Evolutionary conservation across 768 basidiomycete species (phyloP), one percentile per base, ranked within the genome.

Genomic region (Suillus subalutaceus): DNA sequence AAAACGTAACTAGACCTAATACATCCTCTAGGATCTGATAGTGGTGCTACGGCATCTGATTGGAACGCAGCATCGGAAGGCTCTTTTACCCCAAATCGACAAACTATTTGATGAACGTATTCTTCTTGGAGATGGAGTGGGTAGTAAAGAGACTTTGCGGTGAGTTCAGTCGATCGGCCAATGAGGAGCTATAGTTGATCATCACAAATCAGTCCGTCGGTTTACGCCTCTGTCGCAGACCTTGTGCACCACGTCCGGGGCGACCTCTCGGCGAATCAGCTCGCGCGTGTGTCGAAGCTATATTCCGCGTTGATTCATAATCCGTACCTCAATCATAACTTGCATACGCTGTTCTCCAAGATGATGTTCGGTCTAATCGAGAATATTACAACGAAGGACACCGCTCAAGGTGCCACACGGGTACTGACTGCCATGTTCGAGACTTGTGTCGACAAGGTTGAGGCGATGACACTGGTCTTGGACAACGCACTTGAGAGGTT

Each of bases 261-360:
- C 55, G 96, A 98, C 23, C 86, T 99, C 46, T 87, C 88, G 2
- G 82, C 90, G 6, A 77, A 85, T 10, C 96, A 97, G 72, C 81
- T 98, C 23, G 83, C 87, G 5, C 86, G 87, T 20, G 87, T 97
- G 65, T 88, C 95, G 32, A 88, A 91, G 71, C 87, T 93, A 63
- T 97, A 93, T 75, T 92, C 95, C 1, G 88, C 90, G 59, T 88
- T 94, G 73, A 86, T 97, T 60, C 97, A 98, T 79, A 95, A 97
- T 73, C 86, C 93, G 2, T 88, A 92, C 23, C 85, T 96, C 56
- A 84, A 88, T 10, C 89, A 86, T 70, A 89, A 86, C 64, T 87
- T 96, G 41, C 96, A 98, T 73, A 93, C 93, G 15, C 84, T 98
- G 74, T 94, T 93, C 69, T 91, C 92, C 62, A 99, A 98, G 78